Evolutionary conservation across 2,329 filamentous ascomycete genomes (phyloP).

Genomic region (Pyricularia sp.): DNA sequence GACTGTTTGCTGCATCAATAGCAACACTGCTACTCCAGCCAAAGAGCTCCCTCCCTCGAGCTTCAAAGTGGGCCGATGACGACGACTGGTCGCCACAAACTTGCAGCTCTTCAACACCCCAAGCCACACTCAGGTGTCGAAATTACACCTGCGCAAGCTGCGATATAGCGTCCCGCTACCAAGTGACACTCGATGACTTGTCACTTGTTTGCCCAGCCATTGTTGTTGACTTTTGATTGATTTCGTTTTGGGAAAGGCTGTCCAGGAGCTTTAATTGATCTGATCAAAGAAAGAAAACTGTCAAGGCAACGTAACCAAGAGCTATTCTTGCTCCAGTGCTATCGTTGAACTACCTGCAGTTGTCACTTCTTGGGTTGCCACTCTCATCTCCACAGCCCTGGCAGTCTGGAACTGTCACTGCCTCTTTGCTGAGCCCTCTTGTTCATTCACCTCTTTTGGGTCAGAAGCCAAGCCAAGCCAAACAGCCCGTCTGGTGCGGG

Average conservation of each 20-base stretch:
- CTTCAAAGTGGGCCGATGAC: neutral
- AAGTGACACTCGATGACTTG: neutral
- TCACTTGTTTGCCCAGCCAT: neutral
- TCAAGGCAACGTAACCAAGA: neutral
- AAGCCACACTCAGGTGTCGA: neutral
- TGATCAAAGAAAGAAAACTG: neutral
- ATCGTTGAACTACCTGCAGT: neutral
- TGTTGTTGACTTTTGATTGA: neutral
- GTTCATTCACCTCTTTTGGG: neutral
- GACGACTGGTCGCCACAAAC: neutral
- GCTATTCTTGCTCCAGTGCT: neutral
- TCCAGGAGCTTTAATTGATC: neutral
- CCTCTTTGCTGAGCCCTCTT: neutral
- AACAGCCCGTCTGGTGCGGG: neutral
- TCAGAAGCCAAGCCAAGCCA: neutral
- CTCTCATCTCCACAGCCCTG: neutral
- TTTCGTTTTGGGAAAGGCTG: neutral
- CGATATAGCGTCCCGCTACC: neutral
- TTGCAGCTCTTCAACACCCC: neutral
- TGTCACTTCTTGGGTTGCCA: neutral
- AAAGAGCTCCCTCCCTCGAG: neutral
- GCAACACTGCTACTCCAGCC: neutral
- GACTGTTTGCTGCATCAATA: neutral
- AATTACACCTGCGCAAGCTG: neutral
- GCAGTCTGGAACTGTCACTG: neutral